phyloP scores from a whole-genome alignment of 202 grass and related monocot species.

The Cymbopogon flexuosus region DNA sequence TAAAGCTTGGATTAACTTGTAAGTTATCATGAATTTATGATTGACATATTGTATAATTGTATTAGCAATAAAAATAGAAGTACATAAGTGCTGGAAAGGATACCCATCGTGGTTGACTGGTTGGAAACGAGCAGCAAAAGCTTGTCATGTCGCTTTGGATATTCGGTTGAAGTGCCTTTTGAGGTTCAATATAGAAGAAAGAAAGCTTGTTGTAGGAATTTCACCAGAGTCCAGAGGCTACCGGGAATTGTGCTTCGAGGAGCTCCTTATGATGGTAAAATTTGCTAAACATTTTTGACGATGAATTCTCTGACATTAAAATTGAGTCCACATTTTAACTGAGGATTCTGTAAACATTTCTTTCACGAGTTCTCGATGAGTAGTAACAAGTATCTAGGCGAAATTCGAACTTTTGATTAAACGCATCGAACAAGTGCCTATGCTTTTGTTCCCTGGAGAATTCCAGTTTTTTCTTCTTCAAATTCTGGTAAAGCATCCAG shows the following conservation, averaged over 20 bases:
- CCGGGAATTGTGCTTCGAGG: background rate
- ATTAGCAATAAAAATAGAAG: constrained; percentile 42
- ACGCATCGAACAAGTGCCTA: background rate
- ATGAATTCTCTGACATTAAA: background rate
- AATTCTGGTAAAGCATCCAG: background rate
- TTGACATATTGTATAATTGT: constrained; percentile 53
- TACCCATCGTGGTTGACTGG: constrained; percentile 6
- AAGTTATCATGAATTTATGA: constrained; percentile 46
- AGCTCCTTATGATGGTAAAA: background rate
- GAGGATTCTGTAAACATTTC: background rate
- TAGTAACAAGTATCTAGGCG: background rate
- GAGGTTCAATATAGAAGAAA: background rate
- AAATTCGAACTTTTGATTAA: background rate
- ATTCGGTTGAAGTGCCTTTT: background rate
- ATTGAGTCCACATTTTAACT: background rate
- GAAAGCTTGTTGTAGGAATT: background rate
- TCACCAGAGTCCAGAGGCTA: background rate
- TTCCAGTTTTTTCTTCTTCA: background rate
- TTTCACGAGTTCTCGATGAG: background rate
- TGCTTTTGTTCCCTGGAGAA: background rate
- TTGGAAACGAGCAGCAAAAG: background rate
- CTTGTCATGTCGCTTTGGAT: background rate
- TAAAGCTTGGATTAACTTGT: constrained; percentile 42
- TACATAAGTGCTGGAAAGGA: constrained; percentile 34
- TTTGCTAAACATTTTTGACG: background rate